Evolutionary conservation across 2,329 filamentous ascomycete genomes (phyloP).

Genomic region (Fusarium redolens): DNA sequence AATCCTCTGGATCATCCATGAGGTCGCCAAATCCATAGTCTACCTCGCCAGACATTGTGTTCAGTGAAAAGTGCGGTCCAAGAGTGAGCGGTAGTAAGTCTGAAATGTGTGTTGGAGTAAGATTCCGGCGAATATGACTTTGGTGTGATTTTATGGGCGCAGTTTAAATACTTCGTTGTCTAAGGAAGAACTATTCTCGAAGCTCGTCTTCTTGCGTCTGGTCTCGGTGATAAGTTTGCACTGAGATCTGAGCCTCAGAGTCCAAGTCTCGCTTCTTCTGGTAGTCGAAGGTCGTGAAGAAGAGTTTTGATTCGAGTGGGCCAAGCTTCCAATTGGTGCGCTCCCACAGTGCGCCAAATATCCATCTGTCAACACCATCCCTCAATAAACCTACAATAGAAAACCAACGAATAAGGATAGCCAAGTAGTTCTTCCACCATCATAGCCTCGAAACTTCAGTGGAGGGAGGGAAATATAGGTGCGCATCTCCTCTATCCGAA

Average conservation of each 20-base stretch:
- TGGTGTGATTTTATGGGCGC: not conserved
- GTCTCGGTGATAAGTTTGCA: not conserved
- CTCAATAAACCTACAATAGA: not conserved
- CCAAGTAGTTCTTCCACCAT: not conserved
- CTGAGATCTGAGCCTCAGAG: not conserved
- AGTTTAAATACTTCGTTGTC: not conserved
- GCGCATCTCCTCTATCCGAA: conserved; percentile 66
- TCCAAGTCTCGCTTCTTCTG: conserved; percentile 9
- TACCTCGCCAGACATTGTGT: conserved; percentile 50
- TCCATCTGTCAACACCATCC: not conserved
- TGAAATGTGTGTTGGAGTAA: conserved; percentile 6
- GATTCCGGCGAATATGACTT: not conserved
- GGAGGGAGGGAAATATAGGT: not conserved
- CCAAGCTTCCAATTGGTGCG: conserved; percentile 35
- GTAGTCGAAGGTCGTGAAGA: conserved; percentile 35
- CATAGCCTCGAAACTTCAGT: not conserved
- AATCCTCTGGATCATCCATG: conserved; percentile 85
- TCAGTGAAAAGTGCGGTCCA: not conserved
- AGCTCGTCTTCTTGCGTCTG: not conserved
- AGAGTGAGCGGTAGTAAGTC: conserved; percentile 1
- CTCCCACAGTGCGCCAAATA: conserved; percentile 44
- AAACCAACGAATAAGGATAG: not conserved
- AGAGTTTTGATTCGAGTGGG: conserved; percentile 47
- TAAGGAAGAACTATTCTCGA: not conserved
- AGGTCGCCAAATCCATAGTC: conserved; percentile 61